Percentiles rank a stretch among this genome's conserved stretches.
These are phyloP conservation scores for Magnaporthiopsis rhizophila DNA, from an alignment of 2,329 filamentous ascomycete species.

Conservation along the genomic window DNA sequence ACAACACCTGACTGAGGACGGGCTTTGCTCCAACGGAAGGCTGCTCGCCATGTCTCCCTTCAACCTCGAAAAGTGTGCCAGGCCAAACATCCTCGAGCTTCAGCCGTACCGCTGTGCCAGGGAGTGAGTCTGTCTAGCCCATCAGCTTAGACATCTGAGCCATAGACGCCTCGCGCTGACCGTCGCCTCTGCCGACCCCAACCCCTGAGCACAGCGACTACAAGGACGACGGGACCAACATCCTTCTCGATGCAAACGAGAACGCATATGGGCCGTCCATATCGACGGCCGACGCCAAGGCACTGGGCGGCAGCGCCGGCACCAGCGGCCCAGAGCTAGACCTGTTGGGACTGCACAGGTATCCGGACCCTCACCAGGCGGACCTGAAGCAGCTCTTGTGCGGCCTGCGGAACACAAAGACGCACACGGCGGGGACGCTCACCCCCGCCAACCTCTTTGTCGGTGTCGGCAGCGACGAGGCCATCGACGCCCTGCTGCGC, in stretches of 20 bases:
- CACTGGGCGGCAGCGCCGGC: constrained; percentile 21
- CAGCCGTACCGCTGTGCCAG: constrained; percentile 74
- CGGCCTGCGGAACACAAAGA: constrained; percentile 75
- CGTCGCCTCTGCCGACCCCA: background rate
- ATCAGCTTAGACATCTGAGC: background rate
- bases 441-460: constrained; percentile 83
- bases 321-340: constrained; percentile 54
- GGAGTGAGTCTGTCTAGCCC: constrained; percentile 50
- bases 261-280: constrained; percentile 89
- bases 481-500: constrained; percentile 86
- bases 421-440: constrained; percentile 66
- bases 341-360: constrained; percentile 78
- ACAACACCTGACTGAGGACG: background rate
- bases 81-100: constrained; percentile 68
- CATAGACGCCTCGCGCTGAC: background rate
- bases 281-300: constrained; percentile 36
- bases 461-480: constrained; percentile 93
- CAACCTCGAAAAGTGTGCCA: constrained; percentile 64
- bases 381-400: constrained; percentile 83
- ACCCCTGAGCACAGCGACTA: constrained; percentile 65
- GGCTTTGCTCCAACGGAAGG: background rate
- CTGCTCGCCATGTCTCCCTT: constrained; percentile 49
- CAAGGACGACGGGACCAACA: constrained; percentile 94
- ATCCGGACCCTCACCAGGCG: constrained; percentile 91
- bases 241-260: constrained; percentile 95